A percentile compares a stretch with the other conserved stretches of the same genome.
Evolutionary conservation across 192 early-diverging fungal species (phyloP).

Genomic region (Podila horticola): DNA sequence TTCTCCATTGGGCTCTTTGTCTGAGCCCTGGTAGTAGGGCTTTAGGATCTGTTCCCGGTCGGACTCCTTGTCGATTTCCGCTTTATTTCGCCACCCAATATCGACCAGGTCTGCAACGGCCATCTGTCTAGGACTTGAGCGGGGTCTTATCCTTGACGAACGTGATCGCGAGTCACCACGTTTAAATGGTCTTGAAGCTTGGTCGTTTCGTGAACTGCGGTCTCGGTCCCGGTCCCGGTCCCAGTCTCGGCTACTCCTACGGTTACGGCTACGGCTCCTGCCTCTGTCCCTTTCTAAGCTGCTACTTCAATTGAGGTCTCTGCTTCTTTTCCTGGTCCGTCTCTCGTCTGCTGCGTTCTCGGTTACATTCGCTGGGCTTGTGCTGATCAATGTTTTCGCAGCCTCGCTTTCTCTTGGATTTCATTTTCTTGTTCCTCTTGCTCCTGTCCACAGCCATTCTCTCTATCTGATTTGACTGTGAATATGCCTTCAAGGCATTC

Average conservation of each 20-base stretch:
- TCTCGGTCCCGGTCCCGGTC: slow-evolving; percentile 5
- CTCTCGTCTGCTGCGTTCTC: slow-evolving; percentile 26
- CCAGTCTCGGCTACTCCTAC: no score
- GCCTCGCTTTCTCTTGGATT: slow-evolving; percentile 16
- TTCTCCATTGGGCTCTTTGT: no score
- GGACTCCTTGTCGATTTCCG: no score
- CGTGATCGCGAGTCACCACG: slow-evolving; percentile 16
- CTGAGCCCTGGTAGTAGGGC: neutral
- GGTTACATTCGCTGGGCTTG: slow-evolving; percentile 25
- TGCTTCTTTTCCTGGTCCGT: slow-evolving; percentile 12
- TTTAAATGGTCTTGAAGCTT: slow-evolving; percentile 11
- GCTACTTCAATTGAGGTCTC: slow-evolving; percentile 8
- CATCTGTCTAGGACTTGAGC: neutral
- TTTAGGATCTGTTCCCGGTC: slow-evolving; percentile 9
- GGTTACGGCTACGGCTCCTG: neutral
- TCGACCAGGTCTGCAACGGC: neutral
- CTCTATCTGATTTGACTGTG: slow-evolving; percentile 46
- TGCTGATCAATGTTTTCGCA: slow-evolving; percentile 23
- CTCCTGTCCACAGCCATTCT: slow-evolving; percentile 15
- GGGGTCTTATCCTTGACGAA: slow-evolving; percentile 22
- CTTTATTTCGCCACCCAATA: neutral
- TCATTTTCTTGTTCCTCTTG: slow-evolving; percentile 39
- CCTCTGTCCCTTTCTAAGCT: slow-evolving; percentile 13
- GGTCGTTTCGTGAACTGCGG: neutral
- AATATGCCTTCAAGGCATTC: slow-evolving; percentile 39